Base-by-base conservation (phyloP, 495 filamentous ascomycete genomes). In the Evernia prunastri region DNA sequence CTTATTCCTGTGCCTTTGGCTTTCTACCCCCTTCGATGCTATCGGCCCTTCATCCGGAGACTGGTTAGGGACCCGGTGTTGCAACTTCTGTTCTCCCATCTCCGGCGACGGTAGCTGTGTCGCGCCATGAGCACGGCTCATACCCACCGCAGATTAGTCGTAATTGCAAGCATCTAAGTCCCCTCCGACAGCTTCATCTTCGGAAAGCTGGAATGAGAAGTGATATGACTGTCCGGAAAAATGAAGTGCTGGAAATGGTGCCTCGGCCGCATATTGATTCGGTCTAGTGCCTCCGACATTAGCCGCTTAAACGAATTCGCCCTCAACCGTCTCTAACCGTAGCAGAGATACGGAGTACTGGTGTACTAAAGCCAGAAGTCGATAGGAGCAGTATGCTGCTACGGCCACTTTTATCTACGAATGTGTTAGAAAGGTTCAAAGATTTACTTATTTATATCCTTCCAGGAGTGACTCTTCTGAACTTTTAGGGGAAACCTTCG, bases 1-100 rank as follows among this genome's bases (percentile, higher is more conserved):
- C 75, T 89, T 94, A 56, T 87, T 70, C 25, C 78, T 70, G 59
- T 76, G 73, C 40, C 40, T 63, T 49, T 61, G 66, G 59, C 60
- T 63, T 33, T n/a, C 66, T 17, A n/a, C 64, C 56, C 68, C 67
- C 59, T 80, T 77, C 60, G 65, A 65, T 59, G 74, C 69, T 67
- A 75, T 62, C 59, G 79, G 69, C 40, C 74, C 73, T 63, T 54
- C 37, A 42, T 78, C 73, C 37, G 72, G 72, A 37, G 75, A 70
- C 64, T 72, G 75, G 56, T 76, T 49, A 51, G 71, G 61, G 5
- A 68, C 63, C 18, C 75, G 39, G 40, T 60, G 49, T 58, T 60
- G 40, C 51, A 42, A 39, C 8, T 57, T 45, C 37, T 45, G 57
- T 43, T 63, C 25, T n/a, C 61, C 61, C 64, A 70, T 70, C 57